Conservation (phyloP, 2,329 filamentous ascomycete species). For the Onygena corvina region DNA sequence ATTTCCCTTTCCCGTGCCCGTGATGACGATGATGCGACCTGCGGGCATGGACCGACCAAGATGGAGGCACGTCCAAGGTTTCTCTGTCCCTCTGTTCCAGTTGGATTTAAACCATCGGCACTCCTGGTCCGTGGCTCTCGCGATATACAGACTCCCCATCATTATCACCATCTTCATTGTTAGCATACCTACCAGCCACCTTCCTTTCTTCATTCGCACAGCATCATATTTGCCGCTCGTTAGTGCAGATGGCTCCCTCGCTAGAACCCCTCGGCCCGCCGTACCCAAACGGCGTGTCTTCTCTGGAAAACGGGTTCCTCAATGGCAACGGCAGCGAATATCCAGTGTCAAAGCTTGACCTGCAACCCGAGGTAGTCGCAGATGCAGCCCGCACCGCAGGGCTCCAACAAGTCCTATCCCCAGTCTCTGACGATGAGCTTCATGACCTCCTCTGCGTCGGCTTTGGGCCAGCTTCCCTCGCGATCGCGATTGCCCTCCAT, state of each 20-base stretch:
- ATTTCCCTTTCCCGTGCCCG: neutral
- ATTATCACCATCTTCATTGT: neutral
- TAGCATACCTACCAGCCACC: neutral
- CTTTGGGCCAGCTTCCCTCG: conserved; percentile 82
- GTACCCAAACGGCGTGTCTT: neutral
- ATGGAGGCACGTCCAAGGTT: neutral
- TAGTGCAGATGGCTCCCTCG: neutral
- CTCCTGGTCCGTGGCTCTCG: neutral
- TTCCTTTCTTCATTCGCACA: neutral
- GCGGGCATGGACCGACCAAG: neutral
- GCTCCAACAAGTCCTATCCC: conserved; percentile 29
- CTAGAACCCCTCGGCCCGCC: neutral
- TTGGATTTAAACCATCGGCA: conserved; percentile 2
- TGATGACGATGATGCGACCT: neutral
- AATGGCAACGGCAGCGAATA: neutral
- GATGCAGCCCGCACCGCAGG: neutral
- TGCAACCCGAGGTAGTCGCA: neutral
- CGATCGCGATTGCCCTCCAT: conserved; percentile 77
- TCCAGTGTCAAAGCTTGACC: neutral
- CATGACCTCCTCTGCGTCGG: conserved; percentile 84
- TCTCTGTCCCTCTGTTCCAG: neutral
- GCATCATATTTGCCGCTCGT: neutral
- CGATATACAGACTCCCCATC: neutral
- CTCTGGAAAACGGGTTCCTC: neutral
- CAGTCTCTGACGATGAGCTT: conserved; percentile 49